Conservation (phyloP, 495 filamentous ascomycete species). For the Apiosordaria backusii region DNA sequence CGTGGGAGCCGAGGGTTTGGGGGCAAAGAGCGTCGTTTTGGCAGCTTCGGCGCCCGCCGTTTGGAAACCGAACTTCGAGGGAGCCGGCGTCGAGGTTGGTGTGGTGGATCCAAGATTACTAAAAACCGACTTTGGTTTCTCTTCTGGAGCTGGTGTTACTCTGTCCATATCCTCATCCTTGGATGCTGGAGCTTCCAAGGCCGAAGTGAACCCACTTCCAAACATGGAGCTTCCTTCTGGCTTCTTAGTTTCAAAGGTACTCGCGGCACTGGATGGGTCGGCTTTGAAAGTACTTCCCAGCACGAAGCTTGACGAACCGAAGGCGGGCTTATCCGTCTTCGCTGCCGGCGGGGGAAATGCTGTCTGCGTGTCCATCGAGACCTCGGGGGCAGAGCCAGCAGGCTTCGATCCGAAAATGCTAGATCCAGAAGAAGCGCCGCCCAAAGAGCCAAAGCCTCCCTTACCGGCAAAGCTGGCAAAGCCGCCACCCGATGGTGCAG, state of each 20-base stretch:
- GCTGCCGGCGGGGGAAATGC: constrained; percentile 38
- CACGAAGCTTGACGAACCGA: constrained; percentile 63
- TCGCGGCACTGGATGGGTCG: constrained; percentile 58
- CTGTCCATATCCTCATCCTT: constrained; percentile 61
- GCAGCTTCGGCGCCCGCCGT: constrained; percentile 15
- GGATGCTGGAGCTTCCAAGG: constrained; percentile 46
- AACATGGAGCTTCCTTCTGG: constrained; percentile 50
- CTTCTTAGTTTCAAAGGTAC: constrained; percentile 53
- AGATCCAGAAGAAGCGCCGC: constrained; percentile 33
- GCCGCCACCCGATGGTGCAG: constrained; percentile 38
- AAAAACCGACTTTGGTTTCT: constrained; percentile 33
- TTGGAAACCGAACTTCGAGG: constrained; percentile 42
- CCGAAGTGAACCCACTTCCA: constrained; percentile 52
- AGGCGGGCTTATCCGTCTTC: constrained; percentile 41
- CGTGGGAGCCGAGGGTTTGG: constrained; percentile 19
- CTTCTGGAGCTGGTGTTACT: constrained; percentile 34
- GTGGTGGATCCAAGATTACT: constrained; percentile 48
- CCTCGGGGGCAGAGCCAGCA: constrained; percentile 36
- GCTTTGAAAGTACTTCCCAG: constrained; percentile 78
- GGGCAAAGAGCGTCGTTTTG: constrained; percentile 25
- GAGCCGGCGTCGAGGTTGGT: constrained; percentile 51
- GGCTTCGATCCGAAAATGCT: constrained; percentile 51
- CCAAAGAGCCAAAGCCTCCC: constrained; percentile 53
- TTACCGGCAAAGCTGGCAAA: constrained; percentile 60
- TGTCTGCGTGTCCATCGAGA: constrained; percentile 41